phyloP scores from a whole-genome alignment of 2,329 filamentous ascomycete species.

The Microdochium bolleyi region DNA sequence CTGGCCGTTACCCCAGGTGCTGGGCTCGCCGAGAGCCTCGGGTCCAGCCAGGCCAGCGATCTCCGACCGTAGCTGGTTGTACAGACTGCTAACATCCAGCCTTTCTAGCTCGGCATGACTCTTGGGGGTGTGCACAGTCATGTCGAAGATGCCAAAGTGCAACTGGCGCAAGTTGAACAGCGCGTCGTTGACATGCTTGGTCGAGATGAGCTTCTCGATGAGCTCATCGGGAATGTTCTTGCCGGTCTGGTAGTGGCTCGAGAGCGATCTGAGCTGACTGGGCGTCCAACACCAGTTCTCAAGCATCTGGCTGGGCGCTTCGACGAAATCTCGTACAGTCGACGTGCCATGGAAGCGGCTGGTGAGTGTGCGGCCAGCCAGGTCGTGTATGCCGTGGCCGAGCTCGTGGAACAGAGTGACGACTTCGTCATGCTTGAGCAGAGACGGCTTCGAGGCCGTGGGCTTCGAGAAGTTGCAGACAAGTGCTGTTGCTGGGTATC shows the following conservation, averaged over 20 bases:
- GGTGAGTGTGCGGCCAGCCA: conserved; percentile 54
- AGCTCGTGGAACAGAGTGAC: conserved; percentile 77
- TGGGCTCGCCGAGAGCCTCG: conserved; percentile 52
- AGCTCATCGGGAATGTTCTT: conserved; percentile 68
- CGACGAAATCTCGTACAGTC: conserved; percentile 61
- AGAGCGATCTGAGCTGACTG: conserved; percentile 56
- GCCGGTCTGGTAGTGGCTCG: conserved; percentile 63
- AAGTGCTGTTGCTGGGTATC: conserved; percentile 70
- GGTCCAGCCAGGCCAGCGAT: conserved; percentile 70
- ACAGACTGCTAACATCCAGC: conserved; percentile 57
- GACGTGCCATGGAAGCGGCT: conserved; percentile 61
- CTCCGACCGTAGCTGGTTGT: conserved; percentile 65
- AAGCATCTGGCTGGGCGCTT: conserved; percentile 65
- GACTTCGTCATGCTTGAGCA: conserved; percentile 77
- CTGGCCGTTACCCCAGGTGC: conserved; percentile 68
- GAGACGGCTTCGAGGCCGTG: conserved; percentile 64
- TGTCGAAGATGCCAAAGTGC: conserved; percentile 77
- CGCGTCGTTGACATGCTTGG: conserved; percentile 75
- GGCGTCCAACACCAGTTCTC: conserved; percentile 72
- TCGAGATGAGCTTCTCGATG: conserved; percentile 64
- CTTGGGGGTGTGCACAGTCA: conserved; percentile 67
- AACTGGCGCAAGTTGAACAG: conserved; percentile 73
- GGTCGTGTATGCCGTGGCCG: conserved; percentile 63
- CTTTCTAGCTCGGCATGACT: conserved; percentile 61
- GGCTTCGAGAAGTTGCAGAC: conserved; percentile 85